These are phyloP conservation scores for Carex littledalei DNA, from an alignment of 176 grass and related monocot genomes.

Conservation along the genomic window DNA sequence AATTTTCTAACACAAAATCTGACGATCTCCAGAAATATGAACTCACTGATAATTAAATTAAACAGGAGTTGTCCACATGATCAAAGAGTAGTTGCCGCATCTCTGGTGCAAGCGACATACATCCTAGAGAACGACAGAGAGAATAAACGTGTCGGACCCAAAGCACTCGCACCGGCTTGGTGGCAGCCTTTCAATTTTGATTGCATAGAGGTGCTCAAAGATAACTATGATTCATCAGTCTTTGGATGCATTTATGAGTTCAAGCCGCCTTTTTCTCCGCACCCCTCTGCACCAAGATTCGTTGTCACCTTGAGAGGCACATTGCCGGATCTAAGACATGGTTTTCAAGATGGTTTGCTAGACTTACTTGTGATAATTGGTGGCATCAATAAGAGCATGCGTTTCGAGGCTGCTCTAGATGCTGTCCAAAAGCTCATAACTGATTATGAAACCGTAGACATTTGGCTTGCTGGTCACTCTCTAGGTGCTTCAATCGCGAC, in stretches of 20 bases:
- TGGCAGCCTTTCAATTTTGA: background rate
- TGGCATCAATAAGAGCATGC: background rate
- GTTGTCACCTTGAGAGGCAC: slow-evolving; percentile 15
- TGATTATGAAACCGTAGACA: background rate
- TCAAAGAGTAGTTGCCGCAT: background rate
- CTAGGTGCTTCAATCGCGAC: slow-evolving; percentile 10
- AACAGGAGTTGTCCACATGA: slow-evolving; percentile 10
- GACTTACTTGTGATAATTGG: background rate
- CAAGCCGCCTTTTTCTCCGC: background rate
- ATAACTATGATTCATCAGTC: background rate
- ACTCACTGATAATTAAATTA: background rate
- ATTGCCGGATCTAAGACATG: background rate
- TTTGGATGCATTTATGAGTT: slow-evolving; percentile 1
- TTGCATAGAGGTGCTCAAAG: background rate
- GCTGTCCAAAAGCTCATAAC: background rate
- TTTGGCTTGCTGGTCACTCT: slow-evolving; percentile 13
- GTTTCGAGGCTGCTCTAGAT: background rate
- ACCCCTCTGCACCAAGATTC: background rate
- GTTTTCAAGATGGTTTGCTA: slow-evolving; percentile 3
- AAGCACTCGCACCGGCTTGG: background rate
- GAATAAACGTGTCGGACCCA: background rate
- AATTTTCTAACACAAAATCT: background rate
- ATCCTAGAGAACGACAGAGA: slow-evolving; percentile 12
- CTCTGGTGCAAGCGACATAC: background rate
- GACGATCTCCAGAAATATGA: background rate